Evolutionary conservation across 331 rosid species (phyloP), one percentile per base, ranked within the genome.

Genomic region (Stylosanthes scabra): DNA sequence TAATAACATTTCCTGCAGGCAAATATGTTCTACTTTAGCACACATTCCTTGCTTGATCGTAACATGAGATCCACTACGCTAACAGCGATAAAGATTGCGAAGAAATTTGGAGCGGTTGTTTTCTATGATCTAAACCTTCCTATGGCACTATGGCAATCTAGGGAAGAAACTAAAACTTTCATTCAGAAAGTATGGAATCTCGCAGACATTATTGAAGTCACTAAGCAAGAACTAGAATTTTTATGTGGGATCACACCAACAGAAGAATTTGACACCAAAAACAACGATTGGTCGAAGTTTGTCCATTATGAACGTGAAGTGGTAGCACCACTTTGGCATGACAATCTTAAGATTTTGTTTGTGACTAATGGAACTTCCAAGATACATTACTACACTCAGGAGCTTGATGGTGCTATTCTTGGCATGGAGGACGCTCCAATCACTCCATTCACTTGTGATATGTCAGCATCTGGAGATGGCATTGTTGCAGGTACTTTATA

Each of bases 381-480:
- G 88, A 86, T 94, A 72, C 97, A 91, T 81, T 94, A 89, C 88
- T 94, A 94, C 63, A 94, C 97, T 9, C 37, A 78, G 40, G 97
- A 91, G 75, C 52, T 80, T 27, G 72, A 91, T 77, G 99, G 96
- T 15, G 83, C 95, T 49, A 59, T 94, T 81, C 60, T 52, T 41
- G 97, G 97, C 29, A 89, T 85, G 99, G 97, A 94, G 81, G 99
- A 94, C 75, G 77, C 96, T 16, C 97, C 87, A 5, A 56, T 94
- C 42, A 91, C 91, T 59, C 97, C 97, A 68, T 88, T 84, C 81
- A 91, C 95, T 55, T 0, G 75, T 27, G 95, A 94, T 71, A 91
- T 94, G 97, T 91, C 97, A 51, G 97, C 99, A 55, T 85, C 96
- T 20, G 99, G 97, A 80, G 97, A 94, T n/a, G 99, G 96, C 80